Evolutionary conservation across 2,329 filamentous ascomycete genomes (phyloP), one percentile per base, ranked within the genome.

Genomic region (Macrophomina pseudophaseolina): DNA sequence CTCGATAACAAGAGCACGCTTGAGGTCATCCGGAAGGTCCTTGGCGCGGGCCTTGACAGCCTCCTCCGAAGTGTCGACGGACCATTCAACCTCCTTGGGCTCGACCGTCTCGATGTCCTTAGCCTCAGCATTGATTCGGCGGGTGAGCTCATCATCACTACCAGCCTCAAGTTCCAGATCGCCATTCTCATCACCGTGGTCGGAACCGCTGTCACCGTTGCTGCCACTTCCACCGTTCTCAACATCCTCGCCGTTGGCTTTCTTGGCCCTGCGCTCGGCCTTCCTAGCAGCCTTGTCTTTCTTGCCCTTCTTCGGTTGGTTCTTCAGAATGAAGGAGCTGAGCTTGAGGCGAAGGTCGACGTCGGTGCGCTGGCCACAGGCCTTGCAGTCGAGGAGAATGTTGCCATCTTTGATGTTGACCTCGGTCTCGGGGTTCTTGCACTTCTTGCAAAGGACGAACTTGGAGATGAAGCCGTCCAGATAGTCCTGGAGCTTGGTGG

Each of bases 361-460:
- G 70, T 95, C 90, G 72, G 91, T 91, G 76, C 93, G 93, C 82
- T 97, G 91, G 78, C 95, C 95, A 78, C 95, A 99, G 70, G 95
- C 95, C 85, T 99, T 99, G 90, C 95, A 99, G 83, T 99, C 95
- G 72, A 98, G 89, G 70, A 92, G 82, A 80, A 99, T 98, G 78
- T 87, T 89, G 65, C 91, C 92, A 75, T 97, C 94, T 83, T 97
- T 97, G 86, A 98, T 93, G 77, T 91, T 88, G 76, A 98, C 90
- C 72, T 96, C 94, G 72, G 95, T 99, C 86, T 99, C 95, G 42
- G 95, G 95, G 81, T 99, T 99, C 89, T 97, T 97, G 90, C 95
- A 99, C 81, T 96, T 94, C 85, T 96, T 97, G 91, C 95, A 99
- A 71, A 99, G 93, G 75, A 99, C 95, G 73, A 98, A 99, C 84